Evolutionary conservation across 805 yeast genomes (phyloP).

Genomic region (Hanseniaspora guilliermondii): DNA sequence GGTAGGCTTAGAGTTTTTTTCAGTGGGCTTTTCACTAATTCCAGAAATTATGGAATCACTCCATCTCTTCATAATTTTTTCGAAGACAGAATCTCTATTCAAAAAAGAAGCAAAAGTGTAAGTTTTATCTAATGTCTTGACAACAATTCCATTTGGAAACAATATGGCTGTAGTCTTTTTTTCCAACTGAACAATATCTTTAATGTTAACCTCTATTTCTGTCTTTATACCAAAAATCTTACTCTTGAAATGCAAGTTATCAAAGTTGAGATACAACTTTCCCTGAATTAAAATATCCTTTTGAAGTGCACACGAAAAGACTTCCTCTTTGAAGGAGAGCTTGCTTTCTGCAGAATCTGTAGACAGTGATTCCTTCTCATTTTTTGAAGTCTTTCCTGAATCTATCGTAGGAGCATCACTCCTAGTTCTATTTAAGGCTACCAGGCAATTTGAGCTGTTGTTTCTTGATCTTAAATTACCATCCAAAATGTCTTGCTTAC

Average conservation of each 20-base stretch:
- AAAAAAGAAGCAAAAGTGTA: constrained; percentile 55
- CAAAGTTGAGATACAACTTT: constrained; percentile 44
- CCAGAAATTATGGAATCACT: constrained; percentile 28
- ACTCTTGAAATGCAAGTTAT: constrained; percentile 49
- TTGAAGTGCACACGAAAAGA: constrained; percentile 44
- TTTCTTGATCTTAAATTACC: background rate
- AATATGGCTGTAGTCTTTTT: constrained; percentile 54
- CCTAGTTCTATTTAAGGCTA: background rate
- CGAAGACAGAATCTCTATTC: constrained; percentile 42
- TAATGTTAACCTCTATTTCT: constrained; percentile 42
- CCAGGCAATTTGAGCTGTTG: background rate
- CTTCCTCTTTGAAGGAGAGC: background rate
- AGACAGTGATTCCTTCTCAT: background rate
- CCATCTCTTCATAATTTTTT: constrained; percentile 51
- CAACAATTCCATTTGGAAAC: constrained; percentile 56
- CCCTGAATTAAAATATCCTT: constrained; percentile 60
- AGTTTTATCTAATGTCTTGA: constrained; percentile 50
- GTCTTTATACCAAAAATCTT: constrained; percentile 60
- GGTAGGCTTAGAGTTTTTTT: background rate
- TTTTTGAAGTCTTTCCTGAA: background rate
- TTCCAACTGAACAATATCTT: constrained; percentile 50
- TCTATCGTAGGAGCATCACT: background rate
- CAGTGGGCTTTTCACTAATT: background rate
- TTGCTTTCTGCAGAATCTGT: background rate
- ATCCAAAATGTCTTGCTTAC: background rate